Evolutionary conservation across 2,329 filamentous ascomycete genomes (phyloP), one percentile per base, ranked within the genome.

Genomic region (Cladosporium sp.): DNA sequence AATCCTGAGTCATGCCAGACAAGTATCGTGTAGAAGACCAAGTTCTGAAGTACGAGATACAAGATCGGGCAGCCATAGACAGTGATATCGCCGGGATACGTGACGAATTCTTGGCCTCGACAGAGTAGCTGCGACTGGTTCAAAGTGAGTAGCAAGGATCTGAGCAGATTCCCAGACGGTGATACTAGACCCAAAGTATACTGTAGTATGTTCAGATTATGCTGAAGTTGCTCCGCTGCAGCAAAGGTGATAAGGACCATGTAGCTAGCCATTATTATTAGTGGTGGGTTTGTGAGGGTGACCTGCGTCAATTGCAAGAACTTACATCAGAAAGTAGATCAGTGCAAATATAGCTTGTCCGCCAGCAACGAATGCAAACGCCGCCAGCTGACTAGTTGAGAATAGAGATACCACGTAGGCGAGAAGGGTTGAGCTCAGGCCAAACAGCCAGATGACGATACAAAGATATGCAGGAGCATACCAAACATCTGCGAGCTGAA

Each of bases 91-190:
- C 84, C 87, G 0, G 91, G 89, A 63, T 89, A 86, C 1, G 79
- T 75, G 1, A 85, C 83, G 17, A 91, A 74, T 17, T 50, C 45
- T 15, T 58, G 43, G 17, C 55, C 45, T 37, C 75, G 69, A 70
- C 92, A 97, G 2, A 91, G 82, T 0, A 90, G 81, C 1, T 89
- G 91, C 72, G 96, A 96, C 2, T 92, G 78, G 69, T 97, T 97
- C 51, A 96, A 80, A 0, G 87, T 80, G 3, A 95, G 76, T 66
- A 96, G 89, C 36, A 97, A 73, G 0, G 89, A 82, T 60, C 90
- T 82, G n/a, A 90, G 78, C 12, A 93, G 78, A 45, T 87, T 94
- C 1, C 87, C 89, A 47, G 93, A 85, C 0, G 92, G 92, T 1
- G 90, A 86, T 50, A 96, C 78, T 0, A 84, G 78, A 0, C 87